These are phyloP conservation scores for Colletotrichum tabaci DNA, from an alignment of 2,329 filamentous ascomycete genomes.

Conservation along the genomic window DNA sequence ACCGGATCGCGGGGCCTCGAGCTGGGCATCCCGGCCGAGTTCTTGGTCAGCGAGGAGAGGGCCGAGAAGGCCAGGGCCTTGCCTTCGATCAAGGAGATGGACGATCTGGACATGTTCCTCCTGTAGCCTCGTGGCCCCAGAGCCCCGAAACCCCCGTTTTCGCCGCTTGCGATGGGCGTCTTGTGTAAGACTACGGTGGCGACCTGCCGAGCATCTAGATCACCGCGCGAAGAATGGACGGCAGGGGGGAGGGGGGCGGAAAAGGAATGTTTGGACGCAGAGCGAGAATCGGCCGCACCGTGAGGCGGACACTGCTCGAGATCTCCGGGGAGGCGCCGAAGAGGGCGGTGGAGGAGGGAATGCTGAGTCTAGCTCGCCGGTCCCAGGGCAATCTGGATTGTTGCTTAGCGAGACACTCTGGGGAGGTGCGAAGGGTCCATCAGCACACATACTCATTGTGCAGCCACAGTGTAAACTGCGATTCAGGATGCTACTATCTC, in stretches of 20 bases:
- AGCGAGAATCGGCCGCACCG: background rate
- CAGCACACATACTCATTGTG: background rate
- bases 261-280: background rate
- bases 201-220: background rate
- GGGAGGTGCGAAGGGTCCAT: background rate
- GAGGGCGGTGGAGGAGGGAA: background rate
- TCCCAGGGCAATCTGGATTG: background rate
- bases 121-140: constrained; percentile 2
- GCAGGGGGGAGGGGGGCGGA: too few species aligned
- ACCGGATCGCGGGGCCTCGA: constrained; percentile 52
- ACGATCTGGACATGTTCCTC: constrained; percentile 42
- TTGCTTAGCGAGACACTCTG: constrained; percentile 13
- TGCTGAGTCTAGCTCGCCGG: constrained; percentile 1
- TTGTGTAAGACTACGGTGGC: background rate
- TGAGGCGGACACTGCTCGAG: background rate
- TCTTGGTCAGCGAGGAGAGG: constrained; percentile 53
- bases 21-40: constrained; percentile 62
- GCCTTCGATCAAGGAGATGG: constrained; percentile 40
- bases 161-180: background rate
- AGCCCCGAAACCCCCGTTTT: too few species aligned
- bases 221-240: background rate
- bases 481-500: background rate
- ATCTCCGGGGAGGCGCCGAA: constrained; percentile 2
- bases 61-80: constrained; percentile 42
- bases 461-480: background rate